Evolutionary conservation across 2,329 filamentous ascomycete genomes (phyloP).

Genomic region (Esteya vermicola): DNA sequence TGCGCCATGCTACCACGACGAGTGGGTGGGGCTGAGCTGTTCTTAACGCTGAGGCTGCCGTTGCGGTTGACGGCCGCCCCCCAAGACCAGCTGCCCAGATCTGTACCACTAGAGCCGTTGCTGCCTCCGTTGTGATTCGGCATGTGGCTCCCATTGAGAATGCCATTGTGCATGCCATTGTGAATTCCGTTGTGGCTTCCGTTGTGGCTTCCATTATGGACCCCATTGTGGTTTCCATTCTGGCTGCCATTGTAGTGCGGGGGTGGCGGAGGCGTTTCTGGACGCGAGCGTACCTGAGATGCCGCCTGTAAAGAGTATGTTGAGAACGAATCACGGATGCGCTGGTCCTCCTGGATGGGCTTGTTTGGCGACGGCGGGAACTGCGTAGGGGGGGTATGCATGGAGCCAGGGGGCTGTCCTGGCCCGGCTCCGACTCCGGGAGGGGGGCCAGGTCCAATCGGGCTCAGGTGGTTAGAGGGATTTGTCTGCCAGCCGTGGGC

Average conservation of each 20-base stretch:
- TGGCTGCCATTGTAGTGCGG: conserved; percentile 25
- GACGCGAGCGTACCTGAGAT: conserved; percentile 35
- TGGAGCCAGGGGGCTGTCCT: too few species aligned
- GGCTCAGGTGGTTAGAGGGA: conserved; percentile 23
- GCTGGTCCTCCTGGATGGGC: conserved; percentile 34
- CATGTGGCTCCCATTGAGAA: too few species aligned
- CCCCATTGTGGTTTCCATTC: conserved; percentile 8
- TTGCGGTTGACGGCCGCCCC: conserved; percentile 16
- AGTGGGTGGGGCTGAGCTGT: conserved; percentile 42
- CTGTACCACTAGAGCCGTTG: background rate
- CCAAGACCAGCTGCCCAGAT: conserved; percentile 1
- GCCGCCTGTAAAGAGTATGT: conserved; percentile 34
- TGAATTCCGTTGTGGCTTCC: conserved; percentile 22
- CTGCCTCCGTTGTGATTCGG: too few species aligned
- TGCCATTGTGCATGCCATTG: conserved; percentile 14
- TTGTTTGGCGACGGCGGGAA: conserved; percentile 43
- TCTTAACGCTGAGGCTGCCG: conserved; percentile 34
- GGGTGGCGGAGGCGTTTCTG: conserved; percentile 38
- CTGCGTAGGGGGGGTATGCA: conserved; percentile 23
- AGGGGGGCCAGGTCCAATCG: background rate
- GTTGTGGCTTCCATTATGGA: background rate
- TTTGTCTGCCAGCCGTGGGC: conserved; percentile 64
- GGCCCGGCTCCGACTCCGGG: too few species aligned
- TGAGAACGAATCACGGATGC: conserved; percentile 41
- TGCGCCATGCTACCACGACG: conserved; percentile 47